phyloP scores from a whole-genome alignment of 1,284 basidiomycete genomes.

The Pisolithus thermaeus region DNA sequence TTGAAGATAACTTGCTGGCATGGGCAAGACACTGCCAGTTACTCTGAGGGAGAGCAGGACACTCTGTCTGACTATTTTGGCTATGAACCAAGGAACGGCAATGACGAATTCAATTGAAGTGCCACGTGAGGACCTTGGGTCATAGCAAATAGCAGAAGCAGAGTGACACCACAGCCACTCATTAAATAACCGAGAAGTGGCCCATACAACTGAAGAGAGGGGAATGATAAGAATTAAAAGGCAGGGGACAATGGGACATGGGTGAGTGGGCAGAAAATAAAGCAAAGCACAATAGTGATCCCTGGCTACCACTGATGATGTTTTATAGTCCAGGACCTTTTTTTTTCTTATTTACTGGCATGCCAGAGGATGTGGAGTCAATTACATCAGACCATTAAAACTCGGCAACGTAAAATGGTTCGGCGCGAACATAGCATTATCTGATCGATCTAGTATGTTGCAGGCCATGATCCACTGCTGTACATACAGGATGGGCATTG shows the following conservation, averaged over 20 bases:
- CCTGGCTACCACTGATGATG: conserved; percentile 8
- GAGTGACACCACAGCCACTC: conserved; percentile 27
- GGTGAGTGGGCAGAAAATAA: conserved; percentile 2
- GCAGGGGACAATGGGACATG: background rate
- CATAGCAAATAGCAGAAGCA: conserved; percentile 25
- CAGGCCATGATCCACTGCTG: conserved; percentile 14
- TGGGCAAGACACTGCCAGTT: conserved; percentile 2
- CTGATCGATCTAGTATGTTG: conserved; percentile 19
- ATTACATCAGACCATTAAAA: conserved; percentile 9
- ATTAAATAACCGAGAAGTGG: conserved; percentile 7
- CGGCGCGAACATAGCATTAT: conserved; percentile 15
- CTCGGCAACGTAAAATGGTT: conserved; percentile 17
- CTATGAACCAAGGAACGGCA: conserved; percentile 30
- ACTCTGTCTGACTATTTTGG: conserved; percentile 26
- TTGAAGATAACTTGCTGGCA: conserved; percentile 3
- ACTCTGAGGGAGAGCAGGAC: conserved; percentile 16
- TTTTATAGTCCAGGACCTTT: conserved; percentile 10
- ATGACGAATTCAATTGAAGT: conserved; percentile 26
- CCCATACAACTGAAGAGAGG: conserved; percentile 2
- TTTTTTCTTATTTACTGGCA: background rate
- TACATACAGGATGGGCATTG: conserved; percentile 9
- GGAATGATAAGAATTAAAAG: background rate
- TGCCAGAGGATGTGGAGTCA: conserved; percentile 1
- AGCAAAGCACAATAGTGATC: background rate
- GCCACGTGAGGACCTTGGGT: conserved; percentile 25